Evolutionary conservation across 2,329 filamentous ascomycete species (phyloP), one percentile per base, ranked within the genome.

Genomic region (Arthrobotrys musiformis): DNA sequence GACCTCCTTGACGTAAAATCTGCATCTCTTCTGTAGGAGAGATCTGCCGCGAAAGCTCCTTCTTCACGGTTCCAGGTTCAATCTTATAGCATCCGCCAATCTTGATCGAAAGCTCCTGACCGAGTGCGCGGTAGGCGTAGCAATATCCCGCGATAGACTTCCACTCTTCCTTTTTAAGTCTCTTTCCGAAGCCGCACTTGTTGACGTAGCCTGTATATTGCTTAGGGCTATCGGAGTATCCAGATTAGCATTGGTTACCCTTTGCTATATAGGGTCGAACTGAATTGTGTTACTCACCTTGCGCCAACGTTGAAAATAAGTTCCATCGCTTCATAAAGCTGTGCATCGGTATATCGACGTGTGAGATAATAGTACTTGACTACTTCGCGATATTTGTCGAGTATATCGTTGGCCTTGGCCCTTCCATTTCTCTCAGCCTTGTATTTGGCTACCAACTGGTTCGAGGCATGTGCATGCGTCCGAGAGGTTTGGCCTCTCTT

Each of bases 311-410:
- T 28, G 42, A 69, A 69, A 22, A 61, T 44, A 2, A 40, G 15
- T 50, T 50, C 50, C 64, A 69, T 69, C 4, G 52, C 26, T 26
- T 50, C 40, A 26, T 50, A 40, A 11, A 61, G 22, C 9, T 60
- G 37, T 13, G 28, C 0, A 11, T 22, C 26, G 6, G 64, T 61
- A 9, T 69, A 69, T 3, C 35, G 19, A 5, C 50, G 50, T 33
- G 52, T 8, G 19, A 61, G 40, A n/a, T 69, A 69, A 8, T 46
- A 69, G 64, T 69, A 69, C 42, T 37, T 48, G 35, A 69, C 35
- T 26, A 17, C 64, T 28, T 19, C 19, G 9, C 48, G 11, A n/a
- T 69, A 40, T 9, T 17, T n/a, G 1, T n/a, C 17, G 1, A 69
- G 28, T 22, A 60, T 28, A 1, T 69, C 15, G 4, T 44, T n/a